Evolutionary conservation across 2,329 filamentous ascomycete species (phyloP), one percentile per base, ranked within the genome.

Genomic region (Colletotrichum acutatum): DNA sequence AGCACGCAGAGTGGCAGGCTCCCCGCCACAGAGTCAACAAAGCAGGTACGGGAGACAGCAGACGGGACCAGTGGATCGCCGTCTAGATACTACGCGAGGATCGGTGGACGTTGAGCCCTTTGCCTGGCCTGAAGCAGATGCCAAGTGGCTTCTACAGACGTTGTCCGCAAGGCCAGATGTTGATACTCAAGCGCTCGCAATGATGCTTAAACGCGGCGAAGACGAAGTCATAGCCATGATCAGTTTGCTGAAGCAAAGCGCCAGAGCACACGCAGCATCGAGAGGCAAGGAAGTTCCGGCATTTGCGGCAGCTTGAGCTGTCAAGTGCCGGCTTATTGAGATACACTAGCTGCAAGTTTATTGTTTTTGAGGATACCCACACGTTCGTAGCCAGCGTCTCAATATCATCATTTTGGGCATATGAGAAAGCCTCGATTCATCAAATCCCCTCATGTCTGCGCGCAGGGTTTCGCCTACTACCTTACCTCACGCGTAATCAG

Each of bases 391-490:
- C 19, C 8, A 49, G 42, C 42, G 42, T 49, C 42, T 7, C 42
- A 49, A n/a, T 49, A 22, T 49, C 42, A 49, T n/a, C 11, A 49
- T 4, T 49, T 8, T 19, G 19, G 19, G 42, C 42, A 49, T n/a
- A 49, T 22, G 19, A 49, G 16, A 22, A n/a, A 49, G 42, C 42
- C 19, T 49, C 16, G 3, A 22, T 11, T 22, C 2, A 49, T n/a
- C 42, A 22, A 11, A n/a, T 9, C 11, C 42, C 4, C 8, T 49
- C 42, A n/a, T 22, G 19, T 49, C 42, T 11, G 42, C 42, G 65
- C 82, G 82, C 0, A 32, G 64, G 59, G 82, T 81, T 0, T 19
- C 42, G 49, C 53, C 63, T 30, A n/a, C 57, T 34, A 30, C 2
- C 16, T 58, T 59, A 19, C 2, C 16, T 58, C 64, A 19, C 46